phyloP scores from a whole-genome alignment of 257 asterid species.

The Solanum clarkiae region DNA sequence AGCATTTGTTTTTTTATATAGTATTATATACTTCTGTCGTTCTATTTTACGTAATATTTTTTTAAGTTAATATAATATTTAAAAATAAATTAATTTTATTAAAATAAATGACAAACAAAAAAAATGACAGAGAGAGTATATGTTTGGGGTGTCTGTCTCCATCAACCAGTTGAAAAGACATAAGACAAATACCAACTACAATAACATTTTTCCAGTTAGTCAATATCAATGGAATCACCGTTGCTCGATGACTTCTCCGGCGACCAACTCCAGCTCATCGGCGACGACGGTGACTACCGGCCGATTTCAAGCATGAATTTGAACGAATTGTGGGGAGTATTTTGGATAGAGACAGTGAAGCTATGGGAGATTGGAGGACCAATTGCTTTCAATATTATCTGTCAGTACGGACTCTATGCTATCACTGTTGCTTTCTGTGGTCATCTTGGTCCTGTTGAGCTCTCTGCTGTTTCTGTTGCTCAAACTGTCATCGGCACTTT shows the following conservation, averaged over 20 bases:
- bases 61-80: too few species aligned
- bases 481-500: slow-evolving; percentile 45
- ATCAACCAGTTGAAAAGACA: not conserved
- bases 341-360: slow-evolving; percentile 50
- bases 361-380: slow-evolving; percentile 64
- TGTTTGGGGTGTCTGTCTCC: not conserved
- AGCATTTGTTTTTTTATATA: too few species aligned
- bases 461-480: slow-evolving; percentile 59
- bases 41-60: too few species aligned
- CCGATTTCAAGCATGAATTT: slow-evolving; percentile 18
- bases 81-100: too few species aligned
- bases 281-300: slow-evolving; percentile 49
- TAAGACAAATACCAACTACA: not conserved
- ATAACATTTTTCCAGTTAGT: not conserved
- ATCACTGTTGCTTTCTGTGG: slow-evolving; percentile 58
- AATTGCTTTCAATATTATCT: slow-evolving; percentile 51
- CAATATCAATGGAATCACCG: slow-evolving; percentile 35
- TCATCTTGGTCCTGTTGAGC: slow-evolving; percentile 59
- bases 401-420: slow-evolving; percentile 36
- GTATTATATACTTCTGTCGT: too few species aligned
- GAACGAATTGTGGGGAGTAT: slow-evolving; percentile 30
- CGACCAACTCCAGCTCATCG: slow-evolving; percentile 11
- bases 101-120: too few species aligned
- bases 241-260: slow-evolving; percentile 16
- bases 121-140: too few species aligned